Evolutionary conservation across 306 rosid species (phyloP).

Genomic region (Potentilla sterilis): DNA sequence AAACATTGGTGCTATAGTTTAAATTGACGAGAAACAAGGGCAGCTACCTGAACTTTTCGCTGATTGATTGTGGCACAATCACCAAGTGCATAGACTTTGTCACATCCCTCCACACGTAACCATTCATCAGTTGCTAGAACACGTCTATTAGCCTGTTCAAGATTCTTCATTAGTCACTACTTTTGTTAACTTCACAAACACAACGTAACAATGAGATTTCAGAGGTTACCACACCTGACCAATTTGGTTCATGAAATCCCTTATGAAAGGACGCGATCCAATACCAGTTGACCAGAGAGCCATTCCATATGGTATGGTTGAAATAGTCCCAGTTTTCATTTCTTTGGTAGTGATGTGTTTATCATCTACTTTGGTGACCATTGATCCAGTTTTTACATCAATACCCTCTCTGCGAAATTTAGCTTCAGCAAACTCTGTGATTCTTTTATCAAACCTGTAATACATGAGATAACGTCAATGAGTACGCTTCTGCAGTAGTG

Average conservation of each 20-base stretch:
- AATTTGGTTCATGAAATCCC: constrained; percentile 78
- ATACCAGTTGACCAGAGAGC: constrained; percentile 98
- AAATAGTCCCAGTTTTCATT: constrained; percentile 63
- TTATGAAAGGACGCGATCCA: constrained; percentile 85
- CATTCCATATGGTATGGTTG: constrained; percentile 83
- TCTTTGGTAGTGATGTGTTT: constrained; percentile 81
- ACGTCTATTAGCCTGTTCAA: constrained; percentile 74
- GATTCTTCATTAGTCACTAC: background rate
- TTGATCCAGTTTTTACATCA: constrained; percentile 87
- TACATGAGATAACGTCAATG: background rate
- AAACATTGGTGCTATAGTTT: constrained; percentile 14
- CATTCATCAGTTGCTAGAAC: constrained; percentile 97
- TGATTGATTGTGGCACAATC: constrained; percentile 98
- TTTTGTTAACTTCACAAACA: background rate
- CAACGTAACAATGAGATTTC: constrained; percentile 6
- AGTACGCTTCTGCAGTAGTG: background rate
- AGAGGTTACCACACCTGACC: constrained; percentile 74
- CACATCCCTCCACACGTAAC: constrained; percentile 93
- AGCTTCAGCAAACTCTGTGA: constrained; percentile 83
- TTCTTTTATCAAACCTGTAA: constrained; percentile 93
- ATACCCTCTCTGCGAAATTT: constrained; percentile 86
- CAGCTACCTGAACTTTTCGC: constrained; percentile 86
- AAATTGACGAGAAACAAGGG: background rate
- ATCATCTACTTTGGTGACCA: constrained; percentile 83
- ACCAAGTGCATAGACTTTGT: constrained; percentile 81